These are phyloP conservation scores for Iris pallida DNA, from an alignment of 116 monocot genomes.

Conservation along the genomic window DNA sequence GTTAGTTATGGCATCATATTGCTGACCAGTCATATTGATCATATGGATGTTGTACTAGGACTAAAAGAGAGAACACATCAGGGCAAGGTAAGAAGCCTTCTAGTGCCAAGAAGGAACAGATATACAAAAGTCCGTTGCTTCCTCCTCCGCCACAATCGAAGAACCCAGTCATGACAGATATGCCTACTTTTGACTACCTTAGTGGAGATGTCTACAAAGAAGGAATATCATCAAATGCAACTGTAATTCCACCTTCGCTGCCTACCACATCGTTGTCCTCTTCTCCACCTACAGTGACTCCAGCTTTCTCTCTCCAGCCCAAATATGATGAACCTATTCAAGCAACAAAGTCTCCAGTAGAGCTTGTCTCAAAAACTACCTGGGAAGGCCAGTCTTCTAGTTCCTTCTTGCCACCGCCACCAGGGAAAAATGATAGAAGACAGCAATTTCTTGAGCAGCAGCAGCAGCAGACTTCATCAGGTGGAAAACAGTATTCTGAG, in stretches of 20 bases:
- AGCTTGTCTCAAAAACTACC: slow-evolving; percentile 48
- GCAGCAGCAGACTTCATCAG: slow-evolving; percentile 14
- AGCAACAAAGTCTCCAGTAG: slow-evolving; percentile 6
- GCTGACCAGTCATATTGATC: not conserved
- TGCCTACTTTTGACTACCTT: slow-evolving; percentile 52
- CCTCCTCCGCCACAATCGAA: slow-evolving; percentile 67
- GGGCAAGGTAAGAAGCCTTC: slow-evolving; percentile 26
- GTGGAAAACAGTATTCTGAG: no score
- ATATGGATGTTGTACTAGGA: slow-evolving; percentile 26
- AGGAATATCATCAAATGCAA: slow-evolving; percentile 20
- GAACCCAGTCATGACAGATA: slow-evolving; percentile 29
- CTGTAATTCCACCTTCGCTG: slow-evolving; percentile 18
- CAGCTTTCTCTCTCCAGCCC: slow-evolving; percentile 13
- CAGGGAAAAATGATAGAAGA: slow-evolving; percentile 76
- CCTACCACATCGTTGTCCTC: not conserved
- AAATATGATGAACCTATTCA: slow-evolving; percentile 14
- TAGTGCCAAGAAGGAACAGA: slow-evolving; percentile 18
- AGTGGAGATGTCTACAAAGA: slow-evolving; percentile 20
- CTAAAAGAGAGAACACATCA: slow-evolving; percentile 37
- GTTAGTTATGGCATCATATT: no score
- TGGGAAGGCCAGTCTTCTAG: slow-evolving; percentile 44
- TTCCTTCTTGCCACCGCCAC: slow-evolving; percentile 71
- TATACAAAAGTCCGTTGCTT: slow-evolving; percentile 38
- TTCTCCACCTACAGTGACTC: not conserved
- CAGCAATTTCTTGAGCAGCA: slow-evolving; percentile 85